phyloP scores from a whole-genome alignment of 495 filamentous ascomycete species.

The Penicillium atrosanguineum region DNA sequence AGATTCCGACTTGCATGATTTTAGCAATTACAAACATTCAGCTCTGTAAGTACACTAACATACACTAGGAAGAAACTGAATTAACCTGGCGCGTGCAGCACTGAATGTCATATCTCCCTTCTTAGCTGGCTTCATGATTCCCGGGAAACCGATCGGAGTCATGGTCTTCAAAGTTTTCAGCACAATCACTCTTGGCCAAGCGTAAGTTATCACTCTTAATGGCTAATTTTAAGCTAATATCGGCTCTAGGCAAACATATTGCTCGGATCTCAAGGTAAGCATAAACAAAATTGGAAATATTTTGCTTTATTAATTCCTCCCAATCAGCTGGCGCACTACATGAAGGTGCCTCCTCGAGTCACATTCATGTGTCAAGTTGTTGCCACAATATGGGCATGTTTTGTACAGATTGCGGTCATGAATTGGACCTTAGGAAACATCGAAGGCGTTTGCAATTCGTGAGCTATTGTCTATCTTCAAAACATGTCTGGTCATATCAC shows the following conservation, averaged over 20 bases:
- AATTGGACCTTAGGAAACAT: conserved; percentile 59
- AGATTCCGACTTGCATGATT: conserved; percentile 32
- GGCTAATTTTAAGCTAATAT: not conserved
- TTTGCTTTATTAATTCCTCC: conserved; percentile 15
- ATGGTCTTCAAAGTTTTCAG: conserved; percentile 71
- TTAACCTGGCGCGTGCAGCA: conserved; percentile 30
- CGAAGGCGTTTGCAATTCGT: conserved; percentile 51
- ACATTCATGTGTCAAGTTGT: conserved; percentile 64
- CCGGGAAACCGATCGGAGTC: conserved; percentile 55
- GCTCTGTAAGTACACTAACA: conserved; percentile 10
- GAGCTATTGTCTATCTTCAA: conserved; percentile 35
- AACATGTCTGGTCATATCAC: not conserved
- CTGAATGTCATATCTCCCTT: conserved; percentile 63
- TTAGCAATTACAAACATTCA: conserved; percentile 58
- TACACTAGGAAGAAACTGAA: not conserved
- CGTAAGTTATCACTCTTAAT: conserved; percentile 7
- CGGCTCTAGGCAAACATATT: conserved; percentile 12
- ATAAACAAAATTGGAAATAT: conserved; percentile 8
- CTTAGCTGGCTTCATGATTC: conserved; percentile 61
- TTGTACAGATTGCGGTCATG: conserved; percentile 57
- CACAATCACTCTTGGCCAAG: conserved; percentile 57
- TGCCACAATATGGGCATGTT: conserved; percentile 55
- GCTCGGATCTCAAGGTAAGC: conserved; percentile 19
- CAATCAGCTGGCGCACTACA: conserved; percentile 57
- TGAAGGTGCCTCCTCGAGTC: conserved; percentile 62